Evolutionary conservation across 768 basidiomycete species (phyloP).

Genomic region (Glaciozyma martinii): DNA sequence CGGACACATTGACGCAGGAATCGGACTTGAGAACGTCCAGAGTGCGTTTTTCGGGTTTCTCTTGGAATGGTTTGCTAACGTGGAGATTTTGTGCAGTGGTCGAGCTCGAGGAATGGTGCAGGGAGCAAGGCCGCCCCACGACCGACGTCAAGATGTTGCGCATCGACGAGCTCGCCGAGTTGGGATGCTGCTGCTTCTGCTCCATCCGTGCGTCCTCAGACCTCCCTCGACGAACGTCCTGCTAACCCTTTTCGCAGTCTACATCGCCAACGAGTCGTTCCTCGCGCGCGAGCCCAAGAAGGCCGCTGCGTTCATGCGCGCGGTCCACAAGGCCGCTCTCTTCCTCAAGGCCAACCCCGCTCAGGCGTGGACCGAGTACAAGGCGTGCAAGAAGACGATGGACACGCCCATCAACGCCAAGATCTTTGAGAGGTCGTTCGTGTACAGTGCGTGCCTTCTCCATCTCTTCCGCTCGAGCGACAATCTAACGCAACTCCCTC

Average conservation of each 20-base stretch:
- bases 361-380: slow-evolving; percentile 27
- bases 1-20: slow-evolving; percentile 32
- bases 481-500: too few relatives aligned
- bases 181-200: slow-evolving; percentile 35
- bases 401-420: slow-evolving; percentile 25
- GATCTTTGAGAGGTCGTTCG: slow-evolving; percentile 33
- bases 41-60: background rate
- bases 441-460: too few relatives aligned
- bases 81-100: background rate
- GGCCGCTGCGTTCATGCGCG: slow-evolving; percentile 33
- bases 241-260: background rate
- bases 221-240: background rate
- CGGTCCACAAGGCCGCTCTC: slow-evolving; percentile 31
- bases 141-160: slow-evolving; percentile 33
- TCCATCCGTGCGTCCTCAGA: slow-evolving; percentile 1
- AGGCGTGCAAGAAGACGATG: slow-evolving; percentile 23
- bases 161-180: slow-evolving; percentile 33
- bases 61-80: too few relatives aligned
- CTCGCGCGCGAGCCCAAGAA: slow-evolving; percentile 26
- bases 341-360: slow-evolving; percentile 26
- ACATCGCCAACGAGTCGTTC: slow-evolving; percentile 30
- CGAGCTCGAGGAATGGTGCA: slow-evolving; percentile 29
- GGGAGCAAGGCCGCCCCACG: slow-evolving; percentile 23
- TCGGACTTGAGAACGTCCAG: slow-evolving; percentile 34
- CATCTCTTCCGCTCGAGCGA: too few relatives aligned